Percentiles rank a stretch among this genome's conserved stretches.
These are phyloP conservation scores for Hyphodiscus sp. DNA, from an alignment of 2,329 filamentous ascomycete species.

Conservation along the genomic window DNA sequence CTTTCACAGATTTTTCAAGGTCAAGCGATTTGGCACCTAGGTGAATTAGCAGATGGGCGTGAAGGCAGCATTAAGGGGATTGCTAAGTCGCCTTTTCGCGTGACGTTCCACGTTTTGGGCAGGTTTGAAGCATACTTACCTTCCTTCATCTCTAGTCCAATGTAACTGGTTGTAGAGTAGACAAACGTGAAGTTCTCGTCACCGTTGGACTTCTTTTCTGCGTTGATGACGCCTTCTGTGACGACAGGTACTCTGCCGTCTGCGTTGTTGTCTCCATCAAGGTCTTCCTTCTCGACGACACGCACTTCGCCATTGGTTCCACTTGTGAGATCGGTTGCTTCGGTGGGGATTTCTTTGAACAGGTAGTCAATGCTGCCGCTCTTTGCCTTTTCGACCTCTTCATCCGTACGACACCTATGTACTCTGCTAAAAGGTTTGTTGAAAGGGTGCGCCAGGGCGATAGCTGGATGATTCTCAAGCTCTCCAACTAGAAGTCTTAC, in stretches of 20 bases:
- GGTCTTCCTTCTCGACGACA: constrained; percentile 33
- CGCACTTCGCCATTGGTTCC: constrained; percentile 34
- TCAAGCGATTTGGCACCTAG: constrained; percentile 65
- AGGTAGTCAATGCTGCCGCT: constrained; percentile 57
- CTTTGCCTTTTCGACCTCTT: constrained; percentile 55
- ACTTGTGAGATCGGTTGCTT: constrained; percentile 34
- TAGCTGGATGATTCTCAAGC: constrained; percentile 72
- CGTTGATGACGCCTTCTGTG: constrained; percentile 33
- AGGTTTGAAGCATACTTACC: constrained; percentile 44
- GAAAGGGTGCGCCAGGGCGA: constrained; percentile 82
- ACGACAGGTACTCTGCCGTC: constrained; percentile 33
- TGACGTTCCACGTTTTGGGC: background rate
- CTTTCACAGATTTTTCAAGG: constrained; percentile 72
- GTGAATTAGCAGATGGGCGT: constrained; percentile 30
- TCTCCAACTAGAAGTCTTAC: constrained; percentile 77
- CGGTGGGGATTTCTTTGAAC: constrained; percentile 31
- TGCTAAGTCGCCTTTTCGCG: background rate
- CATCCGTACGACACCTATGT: constrained; percentile 60
- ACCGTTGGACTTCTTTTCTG: constrained; percentile 33
- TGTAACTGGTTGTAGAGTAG: constrained; percentile 90
- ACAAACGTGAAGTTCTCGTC: constrained; percentile 37
- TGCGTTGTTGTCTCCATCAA: constrained; percentile 35
- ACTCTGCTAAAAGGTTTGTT: constrained; percentile 85
- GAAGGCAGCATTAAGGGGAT: background rate
- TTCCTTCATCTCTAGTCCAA: constrained; percentile 74